Evolutionary conservation across 805 yeast genomes (phyloP).

Genomic region (Cyberlindnera veronae): DNA sequence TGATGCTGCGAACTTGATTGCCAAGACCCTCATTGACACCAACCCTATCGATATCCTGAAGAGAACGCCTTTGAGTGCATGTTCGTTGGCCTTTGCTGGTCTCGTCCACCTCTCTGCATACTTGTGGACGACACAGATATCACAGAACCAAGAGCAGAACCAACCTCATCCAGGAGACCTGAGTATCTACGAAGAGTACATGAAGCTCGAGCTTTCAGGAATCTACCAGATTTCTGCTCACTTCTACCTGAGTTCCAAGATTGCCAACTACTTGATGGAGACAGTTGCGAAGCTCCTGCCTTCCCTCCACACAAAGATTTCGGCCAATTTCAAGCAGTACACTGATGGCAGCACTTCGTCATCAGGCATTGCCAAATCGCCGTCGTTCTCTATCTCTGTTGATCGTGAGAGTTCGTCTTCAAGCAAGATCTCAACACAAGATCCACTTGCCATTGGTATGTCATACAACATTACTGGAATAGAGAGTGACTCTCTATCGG

Average conservation of each 20-base stretch:
- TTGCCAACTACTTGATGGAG: slow-evolving; percentile 45
- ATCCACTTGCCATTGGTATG: slow-evolving; percentile 7
- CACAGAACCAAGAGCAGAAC: slow-evolving; percentile 16
- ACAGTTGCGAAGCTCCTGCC: slow-evolving; percentile 42
- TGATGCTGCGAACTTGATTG: slow-evolving; percentile 49
- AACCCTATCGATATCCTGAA: slow-evolving; percentile 39
- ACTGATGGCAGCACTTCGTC: slow-evolving; percentile 8
- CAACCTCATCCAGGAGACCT: slow-evolving; percentile 33
- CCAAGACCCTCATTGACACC: slow-evolving; percentile 44
- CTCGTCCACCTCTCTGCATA: slow-evolving; percentile 51
- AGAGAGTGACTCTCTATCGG: neutral
- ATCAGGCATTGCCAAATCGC: slow-evolving; percentile 8
- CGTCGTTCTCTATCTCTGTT: slow-evolving; percentile 4
- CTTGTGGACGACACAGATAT: slow-evolving; percentile 46
- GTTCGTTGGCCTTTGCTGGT: slow-evolving; percentile 51
- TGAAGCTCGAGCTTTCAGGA: slow-evolving; percentile 46
- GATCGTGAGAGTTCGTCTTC: neutral
- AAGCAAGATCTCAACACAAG: neutral
- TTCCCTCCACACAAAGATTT: slow-evolving; percentile 35
- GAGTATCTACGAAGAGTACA: slow-evolving; percentile 43
- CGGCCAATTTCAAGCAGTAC: slow-evolving; percentile 28
- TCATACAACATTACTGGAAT: slow-evolving; percentile 15
- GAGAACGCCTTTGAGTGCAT: slow-evolving; percentile 50
- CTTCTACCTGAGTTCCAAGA: slow-evolving; percentile 47
- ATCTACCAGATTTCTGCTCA: slow-evolving; percentile 48